Evolutionary conservation across 2,329 filamentous ascomycete genomes (phyloP).

Genomic region (Fusarium poae): DNA sequence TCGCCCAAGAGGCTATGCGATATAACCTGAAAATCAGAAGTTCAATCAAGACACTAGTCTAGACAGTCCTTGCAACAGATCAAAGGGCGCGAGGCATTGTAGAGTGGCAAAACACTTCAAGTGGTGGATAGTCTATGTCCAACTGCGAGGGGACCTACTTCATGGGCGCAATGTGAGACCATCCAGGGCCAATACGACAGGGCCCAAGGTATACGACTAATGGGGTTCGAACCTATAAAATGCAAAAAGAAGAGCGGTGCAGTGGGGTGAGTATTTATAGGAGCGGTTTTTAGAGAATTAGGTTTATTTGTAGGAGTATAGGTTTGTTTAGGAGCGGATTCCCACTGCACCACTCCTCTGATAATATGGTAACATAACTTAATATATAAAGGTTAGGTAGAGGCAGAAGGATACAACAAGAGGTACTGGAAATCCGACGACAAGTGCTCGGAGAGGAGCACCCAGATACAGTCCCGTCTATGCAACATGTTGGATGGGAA

Average conservation of each 20-base stretch:
- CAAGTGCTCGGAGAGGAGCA: not conserved
- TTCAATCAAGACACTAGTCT: not conserved
- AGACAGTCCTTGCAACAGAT: rapidly evolving
- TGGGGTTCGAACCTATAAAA: too few species aligned
- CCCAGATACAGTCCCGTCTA: not conserved
- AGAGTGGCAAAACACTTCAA: not conserved
- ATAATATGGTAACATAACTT: too few species aligned
- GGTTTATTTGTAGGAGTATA: too few species aligned
- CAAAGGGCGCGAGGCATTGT: not conserved
- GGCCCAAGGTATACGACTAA: rapidly evolving
- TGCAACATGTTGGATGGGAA: not conserved
- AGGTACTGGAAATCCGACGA: not conserved
- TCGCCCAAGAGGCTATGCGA: not conserved
- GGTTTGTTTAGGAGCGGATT: too few species aligned
- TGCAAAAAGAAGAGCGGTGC: too few species aligned
- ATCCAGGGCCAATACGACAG: not conserved
- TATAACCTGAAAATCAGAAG: rapidly evolving
- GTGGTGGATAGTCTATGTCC: not conserved
- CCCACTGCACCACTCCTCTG: too few species aligned
- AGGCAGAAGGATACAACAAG: too few species aligned
- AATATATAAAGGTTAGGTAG: too few species aligned
- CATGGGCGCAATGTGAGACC: not conserved
- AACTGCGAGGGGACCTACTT: rapidly evolving
- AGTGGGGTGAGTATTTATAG: too few species aligned
- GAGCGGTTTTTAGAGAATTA: too few species aligned